These are phyloP conservation scores for Whalleya microplaca DNA, from an alignment of 2,329 filamentous ascomycete species.

Conservation along the genomic window DNA sequence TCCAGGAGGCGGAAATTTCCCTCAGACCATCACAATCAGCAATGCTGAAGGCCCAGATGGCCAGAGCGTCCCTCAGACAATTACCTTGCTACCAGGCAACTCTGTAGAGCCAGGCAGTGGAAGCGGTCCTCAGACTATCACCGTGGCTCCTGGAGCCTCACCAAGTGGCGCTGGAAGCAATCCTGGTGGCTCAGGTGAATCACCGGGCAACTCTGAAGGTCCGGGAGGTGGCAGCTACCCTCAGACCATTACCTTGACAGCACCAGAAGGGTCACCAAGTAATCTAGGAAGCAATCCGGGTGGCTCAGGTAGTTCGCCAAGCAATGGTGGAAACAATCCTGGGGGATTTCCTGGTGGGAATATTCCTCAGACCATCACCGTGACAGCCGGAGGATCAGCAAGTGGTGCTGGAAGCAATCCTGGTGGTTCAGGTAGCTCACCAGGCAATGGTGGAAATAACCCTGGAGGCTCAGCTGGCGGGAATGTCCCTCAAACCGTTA, in stretches of 20 bases:
- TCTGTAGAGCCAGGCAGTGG: constrained; percentile 5
- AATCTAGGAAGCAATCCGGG: constrained; percentile 1
- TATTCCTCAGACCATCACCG: constrained; percentile 3
- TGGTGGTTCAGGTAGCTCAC: constrained; percentile 1
- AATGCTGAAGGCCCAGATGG: background rate
- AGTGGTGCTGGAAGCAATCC: constrained; percentile 6
- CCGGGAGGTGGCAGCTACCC: background rate
- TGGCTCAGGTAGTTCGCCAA: background rate
- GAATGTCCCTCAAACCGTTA: constrained; percentile 19
- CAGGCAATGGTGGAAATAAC: constrained; percentile 6
- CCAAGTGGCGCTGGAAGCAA: constrained; percentile 12
- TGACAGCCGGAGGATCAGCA: constrained; percentile 5
- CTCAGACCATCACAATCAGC: background rate
- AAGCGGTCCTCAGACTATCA: constrained; percentile 21
- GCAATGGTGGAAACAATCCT: constrained; percentile 6
- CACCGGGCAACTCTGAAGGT: constrained; percentile 5
- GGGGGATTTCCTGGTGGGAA: constrained; percentile 13
- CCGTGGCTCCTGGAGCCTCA: constrained; percentile 16
- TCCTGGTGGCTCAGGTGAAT: constrained; percentile 12
- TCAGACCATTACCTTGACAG: background rate
- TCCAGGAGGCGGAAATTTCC: background rate
- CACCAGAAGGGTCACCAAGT: constrained; percentile 17
- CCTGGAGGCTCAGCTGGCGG: constrained; percentile 17
- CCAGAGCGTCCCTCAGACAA: background rate
- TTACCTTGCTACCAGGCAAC: background rate